A percentile compares a stretch with the other conserved stretches of the same genome.
These are phyloP conservation scores for Cucurbita argyrosperma DNA, from an alignment of 306 rosid genomes.

Conservation along the genomic window DNA sequence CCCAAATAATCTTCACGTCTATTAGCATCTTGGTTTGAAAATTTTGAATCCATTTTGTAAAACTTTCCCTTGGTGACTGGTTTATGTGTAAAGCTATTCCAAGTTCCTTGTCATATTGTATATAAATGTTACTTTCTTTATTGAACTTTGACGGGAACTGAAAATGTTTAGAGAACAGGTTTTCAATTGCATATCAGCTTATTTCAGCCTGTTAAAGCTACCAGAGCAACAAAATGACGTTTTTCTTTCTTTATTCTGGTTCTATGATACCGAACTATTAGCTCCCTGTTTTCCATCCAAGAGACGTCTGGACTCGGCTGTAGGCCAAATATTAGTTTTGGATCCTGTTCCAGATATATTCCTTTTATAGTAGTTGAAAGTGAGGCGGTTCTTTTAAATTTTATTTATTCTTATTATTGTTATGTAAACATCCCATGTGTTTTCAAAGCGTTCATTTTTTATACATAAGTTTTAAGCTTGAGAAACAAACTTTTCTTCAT, in stretches of 20 bases:
- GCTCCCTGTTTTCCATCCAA: neutral
- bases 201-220: neutral
- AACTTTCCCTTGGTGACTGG: neutral
- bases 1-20: too few relatives aligned
- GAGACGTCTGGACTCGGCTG: neutral
- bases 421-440: neutral
- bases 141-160: neutral
- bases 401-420: neutral
- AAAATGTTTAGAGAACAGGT: neutral
- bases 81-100: neutral
- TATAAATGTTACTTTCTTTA: neutral
- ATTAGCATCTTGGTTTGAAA: neutral
- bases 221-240: neutral
- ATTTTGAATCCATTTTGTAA: neutral
- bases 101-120: neutral
- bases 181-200: neutral
- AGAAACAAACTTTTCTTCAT: constrained; percentile 1
- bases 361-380: neutral
- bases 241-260: neutral
- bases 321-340: neutral
- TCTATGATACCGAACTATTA: neutral
- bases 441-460: neutral
- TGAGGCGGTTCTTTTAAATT: neutral
- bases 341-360: neutral
- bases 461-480: neutral